Conservation (phyloP, 345 rosid species). For the Salix viminalis region DNA sequence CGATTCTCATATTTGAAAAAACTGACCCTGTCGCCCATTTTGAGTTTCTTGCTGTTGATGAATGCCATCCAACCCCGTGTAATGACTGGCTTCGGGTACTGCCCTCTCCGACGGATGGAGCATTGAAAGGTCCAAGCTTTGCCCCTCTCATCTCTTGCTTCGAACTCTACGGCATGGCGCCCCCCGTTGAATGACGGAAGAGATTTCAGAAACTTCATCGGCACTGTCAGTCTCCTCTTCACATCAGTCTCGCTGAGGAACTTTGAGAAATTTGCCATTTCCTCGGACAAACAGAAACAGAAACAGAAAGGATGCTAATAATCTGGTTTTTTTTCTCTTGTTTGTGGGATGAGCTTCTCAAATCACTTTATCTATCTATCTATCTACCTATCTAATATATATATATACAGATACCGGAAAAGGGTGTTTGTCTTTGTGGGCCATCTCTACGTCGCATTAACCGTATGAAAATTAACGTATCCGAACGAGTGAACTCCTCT, state of each 20-base stretch:
- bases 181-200: background rate
- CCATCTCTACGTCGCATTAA: too few species aligned
- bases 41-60: background rate
- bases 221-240: background rate
- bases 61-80: background rate
- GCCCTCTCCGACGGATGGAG: background rate
- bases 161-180: background rate
- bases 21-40: background rate
- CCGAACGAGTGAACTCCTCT: too few species aligned
- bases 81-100: background rate
- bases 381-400: too few species aligned
- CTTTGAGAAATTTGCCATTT: background rate
- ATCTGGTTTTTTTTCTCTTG: too few species aligned
- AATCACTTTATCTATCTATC: too few species aligned
- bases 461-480: too few species aligned
- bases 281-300: background rate
- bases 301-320: background rate
- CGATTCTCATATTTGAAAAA: background rate
- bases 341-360: too few species aligned
- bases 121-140: background rate
- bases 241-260: background rate
- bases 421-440: too few species aligned
- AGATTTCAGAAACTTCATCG: background rate
- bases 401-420: too few species aligned
- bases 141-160: background rate